Evolutionary conservation across 495 filamentous ascomycete species (phyloP).

Genomic region (Tirmania nivea): DNA sequence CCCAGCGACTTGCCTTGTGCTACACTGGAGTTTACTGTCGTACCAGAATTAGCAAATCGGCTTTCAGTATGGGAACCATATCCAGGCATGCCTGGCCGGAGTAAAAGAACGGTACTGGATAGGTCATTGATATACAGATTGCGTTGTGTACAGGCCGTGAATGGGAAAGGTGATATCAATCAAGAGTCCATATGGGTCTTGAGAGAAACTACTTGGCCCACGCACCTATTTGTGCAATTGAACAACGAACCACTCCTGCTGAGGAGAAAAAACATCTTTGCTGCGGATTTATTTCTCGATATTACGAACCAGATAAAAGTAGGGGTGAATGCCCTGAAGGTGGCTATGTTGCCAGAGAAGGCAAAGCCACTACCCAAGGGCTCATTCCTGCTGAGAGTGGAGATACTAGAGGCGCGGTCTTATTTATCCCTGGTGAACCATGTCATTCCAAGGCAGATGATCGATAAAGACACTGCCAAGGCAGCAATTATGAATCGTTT

Average conservation of each 20-base stretch:
- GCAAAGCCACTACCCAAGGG: not conserved
- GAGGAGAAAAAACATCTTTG: slow-evolving; percentile 42
- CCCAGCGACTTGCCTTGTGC: slow-evolving; percentile 4
- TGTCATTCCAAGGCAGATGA: not conserved
- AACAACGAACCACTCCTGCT: slow-evolving; percentile 38
- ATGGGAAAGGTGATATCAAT: not conserved
- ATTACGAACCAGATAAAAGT: slow-evolving; percentile 32
- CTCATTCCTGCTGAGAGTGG: not conserved
- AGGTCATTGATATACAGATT: slow-evolving; percentile 14
- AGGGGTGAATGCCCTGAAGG: slow-evolving; percentile 37
- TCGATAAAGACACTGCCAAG: slow-evolving; percentile 1
- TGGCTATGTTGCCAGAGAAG: slow-evolving; percentile 27
- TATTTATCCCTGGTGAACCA: not conserved
- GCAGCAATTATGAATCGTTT: slow-evolving; percentile 8
- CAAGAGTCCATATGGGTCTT: slow-evolving; percentile 35
- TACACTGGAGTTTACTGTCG: slow-evolving; percentile 7
- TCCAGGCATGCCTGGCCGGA: slow-evolving; percentile 10
- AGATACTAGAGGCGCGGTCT: not conserved
- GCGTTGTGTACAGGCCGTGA: slow-evolving; percentile 10
- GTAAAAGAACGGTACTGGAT: slow-evolving; percentile 8
- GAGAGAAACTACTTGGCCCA: slow-evolving; percentile 47
- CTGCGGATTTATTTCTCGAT: slow-evolving; percentile 55
- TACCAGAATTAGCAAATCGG: slow-evolving; percentile 5
- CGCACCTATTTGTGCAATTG: slow-evolving; percentile 42
- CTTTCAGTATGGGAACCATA: slow-evolving; percentile 10